Evolutionary conservation across 345 rosid genomes (phyloP), one percentile per base, ranked within the genome.

Genomic region (Eucalyptus erythrocorys): DNA sequence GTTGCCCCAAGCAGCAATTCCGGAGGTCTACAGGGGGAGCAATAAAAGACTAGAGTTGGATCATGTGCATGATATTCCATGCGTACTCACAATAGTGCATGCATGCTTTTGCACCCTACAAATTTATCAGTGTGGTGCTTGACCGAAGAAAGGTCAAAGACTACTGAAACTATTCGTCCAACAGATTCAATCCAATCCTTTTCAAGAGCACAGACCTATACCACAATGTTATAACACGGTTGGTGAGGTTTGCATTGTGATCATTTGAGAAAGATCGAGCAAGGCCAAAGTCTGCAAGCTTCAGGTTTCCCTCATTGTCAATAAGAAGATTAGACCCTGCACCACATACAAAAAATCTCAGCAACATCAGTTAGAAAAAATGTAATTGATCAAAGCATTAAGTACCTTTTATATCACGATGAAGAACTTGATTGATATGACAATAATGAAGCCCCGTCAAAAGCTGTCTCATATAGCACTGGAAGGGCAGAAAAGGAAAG

Each of bases 391-490:
- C 82, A 21, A 68, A 40, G 47, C 47, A 76, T 53, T 24, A 21
- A 26, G 7, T 49, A 97, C 99, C 99, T 96, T 97, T 97, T 42
- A 97, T 97, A 92, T 97, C 99, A 79, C 99, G 95, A 91, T 98
- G 99, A 92, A 98, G 99, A 66, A 98, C 98, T 94, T 98, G 99
- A 90, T 97, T 95, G 64, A 97, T 92, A 90, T 98, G 99, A 90
- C 99, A 98, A 88, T 97, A 98, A 90, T 97, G 99, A 87, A 98
- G 98, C 66, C 99, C 99, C 1, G 99, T 98, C 93, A 98, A 92
- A 21, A 98, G 97, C 92, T 98, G 99, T 93, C 91, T 97, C 99
- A 97, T 98, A 91, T 98, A 98, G 92, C 99, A 98, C 99, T 96
- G 81, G 82, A 43, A 50, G 88, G 88, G 87, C 27, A 87, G 89